A percentile compares a stretch with the other conserved stretches of the same genome.
Evolutionary conservation across 148 eudicot genomes (phyloP).

Genomic region (Beta vulgaris): DNA sequence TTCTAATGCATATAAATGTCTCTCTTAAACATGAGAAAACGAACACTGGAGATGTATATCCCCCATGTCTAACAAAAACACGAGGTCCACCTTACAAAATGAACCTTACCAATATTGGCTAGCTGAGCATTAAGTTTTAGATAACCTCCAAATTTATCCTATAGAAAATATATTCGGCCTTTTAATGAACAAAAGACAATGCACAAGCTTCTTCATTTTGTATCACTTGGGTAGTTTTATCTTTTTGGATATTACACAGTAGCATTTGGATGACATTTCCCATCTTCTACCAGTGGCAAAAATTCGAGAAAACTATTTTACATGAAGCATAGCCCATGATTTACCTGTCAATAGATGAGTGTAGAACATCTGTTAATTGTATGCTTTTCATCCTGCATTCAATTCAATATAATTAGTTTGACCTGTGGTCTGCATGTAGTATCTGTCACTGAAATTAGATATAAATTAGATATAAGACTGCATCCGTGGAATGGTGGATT

Average conservation of each 20-base stretch:
- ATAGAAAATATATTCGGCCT: not conserved
- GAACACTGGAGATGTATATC: not conserved
- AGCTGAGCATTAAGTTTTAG: not conserved
- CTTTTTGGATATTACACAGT: too few species aligned
- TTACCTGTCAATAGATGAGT: slow-evolving; percentile 95
- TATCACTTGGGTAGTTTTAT: not conserved
- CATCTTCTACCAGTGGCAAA: not conserved
- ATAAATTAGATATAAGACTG: not conserved
- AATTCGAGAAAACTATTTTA: not conserved
- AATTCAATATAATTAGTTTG: too few species aligned
- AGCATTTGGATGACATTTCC: too few species aligned
- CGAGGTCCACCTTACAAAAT: not conserved
- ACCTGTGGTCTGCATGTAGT: too few species aligned
- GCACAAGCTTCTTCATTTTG: not conserved
- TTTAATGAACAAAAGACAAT: not conserved
- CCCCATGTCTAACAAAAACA: not conserved
- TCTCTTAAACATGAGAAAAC: not conserved
- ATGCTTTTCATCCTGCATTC: too few species aligned
- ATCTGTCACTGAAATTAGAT: too few species aligned
- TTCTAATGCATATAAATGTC: not conserved
- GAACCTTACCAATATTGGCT: not conserved
- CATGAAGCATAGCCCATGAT: not conserved
- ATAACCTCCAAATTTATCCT: not conserved
- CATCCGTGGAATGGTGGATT: not conserved
- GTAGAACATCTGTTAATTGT: too few species aligned